Evolutionary conservation across 2,329 filamentous ascomycete genomes (phyloP), one percentile per base, ranked within the genome.

Genomic region (Teratosphaeria viscida): DNA sequence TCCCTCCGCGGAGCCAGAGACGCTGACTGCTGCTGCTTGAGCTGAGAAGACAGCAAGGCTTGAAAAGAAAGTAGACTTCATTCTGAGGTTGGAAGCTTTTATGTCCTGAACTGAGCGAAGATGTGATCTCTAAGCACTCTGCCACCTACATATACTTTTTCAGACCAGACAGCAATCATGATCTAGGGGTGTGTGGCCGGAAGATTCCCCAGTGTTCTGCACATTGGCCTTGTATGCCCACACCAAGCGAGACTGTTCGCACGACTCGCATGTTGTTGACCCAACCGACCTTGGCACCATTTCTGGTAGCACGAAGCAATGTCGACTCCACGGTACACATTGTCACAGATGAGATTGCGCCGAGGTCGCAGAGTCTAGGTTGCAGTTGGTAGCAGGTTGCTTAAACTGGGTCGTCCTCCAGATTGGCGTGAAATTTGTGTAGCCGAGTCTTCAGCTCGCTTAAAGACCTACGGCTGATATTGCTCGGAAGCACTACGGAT

Each of bases 1-100:
- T 59, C 79, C 79, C 63, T 78, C 74, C n/a, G 77, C 72, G 39
- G 75, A 65, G 14, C 74, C 74, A 19, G 56, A 58, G 57, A 61
- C 59, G 16, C 26, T 39, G 34, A 59, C 37, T 16, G 58, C 58
- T 14, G 32, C 49, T 23, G 53, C 57, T 10, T 49, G 57, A 10
- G 49, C 57, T 12, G 57, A 39, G n/a, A 59, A 54, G 23, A 57
- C 39, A 34, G 56, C 37, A 43, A 43, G 5, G 37, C 37, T 43
- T 43, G 37, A 55, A 35, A 55, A 27, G 27, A 55, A 10, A 37
- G 54, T 5, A 55, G 27, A 16, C 19, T 55, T 55, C 54, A 55
- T 55, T 14, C 5, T 43, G 37, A 16, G 23, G 37, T n/a, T 43
- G 5, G 11, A 10, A n/a, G 37, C 12, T 43, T 23, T 14, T 10